Percentiles rank a stretch among this genome's conserved stretches.
phyloP scores from a whole-genome alignment of 1,139 yeast species.

The Debaryomycetaceae sp. region DNA sequence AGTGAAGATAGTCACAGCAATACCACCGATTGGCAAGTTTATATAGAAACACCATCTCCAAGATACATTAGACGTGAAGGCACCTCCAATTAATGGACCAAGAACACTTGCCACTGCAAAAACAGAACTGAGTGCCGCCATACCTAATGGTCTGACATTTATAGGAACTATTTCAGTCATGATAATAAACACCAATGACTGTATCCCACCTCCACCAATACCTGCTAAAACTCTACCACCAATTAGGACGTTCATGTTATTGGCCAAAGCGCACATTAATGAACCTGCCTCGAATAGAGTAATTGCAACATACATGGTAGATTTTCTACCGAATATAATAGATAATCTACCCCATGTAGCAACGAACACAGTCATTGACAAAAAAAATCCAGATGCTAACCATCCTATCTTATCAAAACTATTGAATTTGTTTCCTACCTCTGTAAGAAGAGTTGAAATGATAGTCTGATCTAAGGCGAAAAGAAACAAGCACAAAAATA shows the following conservation, averaged over 20 bases:
- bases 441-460: slow-evolving; percentile 33
- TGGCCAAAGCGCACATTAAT: slow-evolving; percentile 40
- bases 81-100: slow-evolving; percentile 59
- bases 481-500: slow-evolving; percentile 31
- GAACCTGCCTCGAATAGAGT: slow-evolving; percentile 37
- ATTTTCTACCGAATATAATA: slow-evolving; percentile 46
- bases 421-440: slow-evolving; percentile 36
- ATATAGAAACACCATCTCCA: slow-evolving; percentile 41
- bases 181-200: slow-evolving; percentile 42
- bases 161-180: slow-evolving; percentile 41
- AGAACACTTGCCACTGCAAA: slow-evolving; percentile 45
- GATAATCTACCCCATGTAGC: slow-evolving; percentile 41
- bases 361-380: slow-evolving; percentile 31
- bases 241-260: slow-evolving; percentile 33
- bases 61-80: slow-evolving; percentile 37
- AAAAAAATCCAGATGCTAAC: slow-evolving; percentile 26
- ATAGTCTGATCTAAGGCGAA: slow-evolving; percentile 43
- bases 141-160: slow-evolving; percentile 27
- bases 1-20: slow-evolving; percentile 24
- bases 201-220: slow-evolving; percentile 44
- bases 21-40: slow-evolving; percentile 38
- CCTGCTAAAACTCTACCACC: slow-evolving; percentile 44
- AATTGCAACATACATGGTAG: slow-evolving; percentile 33
- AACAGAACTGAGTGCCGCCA: slow-evolving; percentile 42
- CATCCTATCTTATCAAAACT: slow-evolving; percentile 25